Base-by-base conservation (phyloP, 768 basidiomycete genomes). In the Suillus sp. region DNA sequence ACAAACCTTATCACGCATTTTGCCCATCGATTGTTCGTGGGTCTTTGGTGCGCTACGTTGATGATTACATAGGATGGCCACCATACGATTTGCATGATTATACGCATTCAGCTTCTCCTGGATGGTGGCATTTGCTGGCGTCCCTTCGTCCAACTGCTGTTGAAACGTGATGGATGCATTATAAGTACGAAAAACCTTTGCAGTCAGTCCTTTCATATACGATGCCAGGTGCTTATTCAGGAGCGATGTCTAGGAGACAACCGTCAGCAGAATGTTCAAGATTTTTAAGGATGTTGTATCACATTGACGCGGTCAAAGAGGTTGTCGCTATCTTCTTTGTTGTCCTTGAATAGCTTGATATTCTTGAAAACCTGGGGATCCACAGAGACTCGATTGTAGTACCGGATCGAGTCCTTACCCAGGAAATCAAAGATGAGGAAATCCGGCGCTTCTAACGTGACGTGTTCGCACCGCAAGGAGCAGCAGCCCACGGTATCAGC, bases 161-260 rank as follows among this genome's bases (percentile, higher is more conserved):
- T 99, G 95, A 81, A 99, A 97, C 2, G 96, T 97, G 73, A 87
- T 88, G 30, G 97, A 99, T 27, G 97, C 97, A 71, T 99, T 99
- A 80, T 92, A 99, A 59, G 97, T 99, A 94, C 97, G 96, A 83
- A 99, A 99, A 32, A 99, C 97, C 75, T 99, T 99, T 63, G 97
- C 97, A 0, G 97, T 96, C 32, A 99, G 84, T 20, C 97, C 97
- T 65, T 95, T 93, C 97, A 99, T 99, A 75, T 96, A 95, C 34
- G 84, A 86, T 51, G 86, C 86, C 64, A 99, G 82, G 75, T 99
- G 95, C 74, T 95, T 96, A 80, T 99, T 99, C 64, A 99, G 78
- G 9, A 82, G 80, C 8, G 84, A 79, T 2, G 97, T 94, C 93
- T 97, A 75, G 58, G 22, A 10, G 48, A 43, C 42, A 32, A 54